Evolutionary conservation across 805 yeast species (phyloP).

Genomic region (Candida tibetensis): DNA sequence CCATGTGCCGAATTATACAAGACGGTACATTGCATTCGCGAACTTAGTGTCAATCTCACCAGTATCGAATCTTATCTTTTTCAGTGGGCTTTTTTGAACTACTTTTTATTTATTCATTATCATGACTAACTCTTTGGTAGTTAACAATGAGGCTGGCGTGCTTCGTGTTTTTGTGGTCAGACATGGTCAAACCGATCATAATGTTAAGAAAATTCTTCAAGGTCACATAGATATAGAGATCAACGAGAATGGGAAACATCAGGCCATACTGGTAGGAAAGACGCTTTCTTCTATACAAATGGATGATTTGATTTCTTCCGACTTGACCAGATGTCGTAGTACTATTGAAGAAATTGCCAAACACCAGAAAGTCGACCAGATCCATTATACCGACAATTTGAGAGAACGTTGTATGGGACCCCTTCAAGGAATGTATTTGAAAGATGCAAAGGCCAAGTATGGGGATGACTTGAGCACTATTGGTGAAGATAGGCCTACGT

Average conservation of each 20-base stretch:
- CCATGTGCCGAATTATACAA: no score
- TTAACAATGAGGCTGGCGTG: constrained; percentile 32
- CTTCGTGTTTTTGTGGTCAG: constrained; percentile 63
- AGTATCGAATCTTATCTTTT: no score
- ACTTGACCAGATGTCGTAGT: constrained; percentile 56
- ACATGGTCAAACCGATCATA: constrained; percentile 84
- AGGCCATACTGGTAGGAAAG: constrained; percentile 56
- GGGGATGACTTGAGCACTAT: constrained; percentile 59
- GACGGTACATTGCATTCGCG: no score
- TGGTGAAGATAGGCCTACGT: constrained; percentile 56
- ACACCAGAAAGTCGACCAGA: constrained; percentile 17
- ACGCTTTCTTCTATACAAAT: constrained; percentile 37
- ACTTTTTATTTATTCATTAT: no score
- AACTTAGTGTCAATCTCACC: no score
- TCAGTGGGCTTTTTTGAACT: no score
- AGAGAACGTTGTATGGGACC: constrained; percentile 78
- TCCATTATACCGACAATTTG: constrained; percentile 39
- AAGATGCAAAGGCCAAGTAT: constrained; percentile 60
- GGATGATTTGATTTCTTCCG: constrained; percentile 52
- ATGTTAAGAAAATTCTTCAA: constrained; percentile 65
- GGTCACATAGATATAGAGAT: constrained; percentile 72
- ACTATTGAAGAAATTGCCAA: constrained; percentile 49
- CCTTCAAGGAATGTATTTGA: constrained; percentile 69
- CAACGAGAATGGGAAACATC: constrained; percentile 58
- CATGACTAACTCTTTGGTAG: not conserved